Conservation (phyloP, 495 filamentous ascomycete species). For the Glarea lozoyensis region DNA sequence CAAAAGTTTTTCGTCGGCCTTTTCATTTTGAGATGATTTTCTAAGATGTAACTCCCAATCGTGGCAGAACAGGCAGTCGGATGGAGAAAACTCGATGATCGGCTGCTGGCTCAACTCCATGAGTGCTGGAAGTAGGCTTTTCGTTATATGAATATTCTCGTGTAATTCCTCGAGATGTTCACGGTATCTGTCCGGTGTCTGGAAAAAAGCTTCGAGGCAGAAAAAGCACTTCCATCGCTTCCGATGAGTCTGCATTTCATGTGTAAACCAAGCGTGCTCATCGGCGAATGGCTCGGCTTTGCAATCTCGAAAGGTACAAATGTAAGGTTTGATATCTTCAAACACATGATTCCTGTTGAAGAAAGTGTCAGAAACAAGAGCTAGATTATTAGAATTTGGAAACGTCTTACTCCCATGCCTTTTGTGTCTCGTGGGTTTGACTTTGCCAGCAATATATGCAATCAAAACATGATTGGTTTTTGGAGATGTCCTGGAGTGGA, state of each 20-base stretch:
- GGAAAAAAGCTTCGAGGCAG: neutral
- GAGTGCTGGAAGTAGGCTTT: slow-evolving; percentile 5
- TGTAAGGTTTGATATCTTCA: slow-evolving; percentile 3
- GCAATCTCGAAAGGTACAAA: slow-evolving; percentile 3
- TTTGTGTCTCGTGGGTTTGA: slow-evolving; percentile 13
- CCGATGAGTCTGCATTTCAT: slow-evolving; percentile 3
- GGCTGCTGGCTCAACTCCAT: slow-evolving; percentile 5
- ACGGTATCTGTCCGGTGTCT: too few species aligned
- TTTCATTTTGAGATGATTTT: slow-evolving; percentile 1
- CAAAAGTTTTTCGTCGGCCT: neutral
- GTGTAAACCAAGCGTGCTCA: neutral
- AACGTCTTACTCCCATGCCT: slow-evolving; percentile 25
- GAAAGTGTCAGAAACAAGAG: neutral
- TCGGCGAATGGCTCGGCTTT: neutral
- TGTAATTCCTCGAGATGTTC: too few species aligned
- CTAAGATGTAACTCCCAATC: slow-evolving; percentile 7
- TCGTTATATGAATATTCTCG: too few species aligned
- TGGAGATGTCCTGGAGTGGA: slow-evolving; percentile 3
- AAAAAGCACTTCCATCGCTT: slow-evolving; percentile 1
- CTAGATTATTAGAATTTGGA: neutral
- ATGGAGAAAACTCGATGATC: slow-evolving; percentile 1
- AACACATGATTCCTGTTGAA: neutral
- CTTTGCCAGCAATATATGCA: slow-evolving; percentile 28
- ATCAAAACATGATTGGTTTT: slow-evolving; percentile 18
- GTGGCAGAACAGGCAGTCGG: slow-evolving; percentile 15